Conservation (phyloP, 768 basidiomycete species). For the Lactarius psammicola region DNA sequence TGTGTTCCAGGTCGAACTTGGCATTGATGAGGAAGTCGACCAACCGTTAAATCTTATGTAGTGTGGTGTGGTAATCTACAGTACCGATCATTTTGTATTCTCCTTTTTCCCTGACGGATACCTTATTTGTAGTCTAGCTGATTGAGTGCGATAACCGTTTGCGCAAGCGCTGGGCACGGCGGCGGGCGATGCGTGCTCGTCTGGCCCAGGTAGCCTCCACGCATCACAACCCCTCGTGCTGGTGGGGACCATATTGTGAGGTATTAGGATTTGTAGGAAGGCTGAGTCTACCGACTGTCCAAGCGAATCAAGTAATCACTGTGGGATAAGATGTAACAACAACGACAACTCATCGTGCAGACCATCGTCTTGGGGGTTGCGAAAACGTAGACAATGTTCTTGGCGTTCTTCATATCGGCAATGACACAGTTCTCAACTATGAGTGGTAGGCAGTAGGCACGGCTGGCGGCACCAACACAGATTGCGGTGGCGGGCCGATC, state of each 20-base stretch:
- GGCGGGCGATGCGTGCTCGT: neutral
- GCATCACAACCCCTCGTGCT: constrained; percentile 24
- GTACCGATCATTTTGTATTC: neutral
- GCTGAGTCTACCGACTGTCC: constrained; percentile 28
- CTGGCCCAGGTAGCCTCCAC: constrained; percentile 1
- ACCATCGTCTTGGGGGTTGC: constrained; percentile 15
- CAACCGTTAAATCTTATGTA: constrained; percentile 14
- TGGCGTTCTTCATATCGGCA: constrained; percentile 72
- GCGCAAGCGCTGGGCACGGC: constrained; percentile 8
- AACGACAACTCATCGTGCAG: neutral
- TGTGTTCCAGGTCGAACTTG: constrained; percentile 34
- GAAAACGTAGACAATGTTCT: constrained; percentile 55
- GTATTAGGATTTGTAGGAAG: neutral
- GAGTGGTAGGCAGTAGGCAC: constrained; percentile 48
- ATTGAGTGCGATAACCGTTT: constrained; percentile 4
- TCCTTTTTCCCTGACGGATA: neutral
- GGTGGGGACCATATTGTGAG: neutral
- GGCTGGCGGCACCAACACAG: no score
- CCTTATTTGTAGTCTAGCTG: neutral
- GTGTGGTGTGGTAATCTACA: neutral
- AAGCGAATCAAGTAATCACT: constrained; percentile 29
- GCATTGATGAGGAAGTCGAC: constrained; percentile 34
- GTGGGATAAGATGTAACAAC: constrained; percentile 24
- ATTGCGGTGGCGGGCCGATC: no score
- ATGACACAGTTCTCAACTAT: constrained; percentile 81